These are phyloP conservation scores for Corchorus capsularis DNA, from an alignment of 345 rosid genomes.

Conservation along the genomic window DNA sequence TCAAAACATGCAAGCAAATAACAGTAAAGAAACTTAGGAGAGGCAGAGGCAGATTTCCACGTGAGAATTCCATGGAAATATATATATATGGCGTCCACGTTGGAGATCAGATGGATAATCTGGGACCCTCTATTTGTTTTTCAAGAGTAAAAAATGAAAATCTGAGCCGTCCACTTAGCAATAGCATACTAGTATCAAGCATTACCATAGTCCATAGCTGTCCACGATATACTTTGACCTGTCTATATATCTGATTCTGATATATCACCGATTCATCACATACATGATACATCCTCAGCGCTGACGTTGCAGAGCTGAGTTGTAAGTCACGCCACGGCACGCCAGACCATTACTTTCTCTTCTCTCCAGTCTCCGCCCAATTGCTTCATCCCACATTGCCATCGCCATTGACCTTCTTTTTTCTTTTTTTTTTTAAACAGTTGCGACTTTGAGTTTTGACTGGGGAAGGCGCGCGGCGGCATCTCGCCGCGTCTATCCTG, in stretches of 20 bases:
- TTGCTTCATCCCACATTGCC: not conserved
- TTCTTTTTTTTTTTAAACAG: too few species aligned
- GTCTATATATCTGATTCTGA: not conserved
- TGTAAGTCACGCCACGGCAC: not conserved
- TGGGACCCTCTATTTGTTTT: not conserved
- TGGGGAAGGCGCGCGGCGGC: not conserved
- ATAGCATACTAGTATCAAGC: not conserved
- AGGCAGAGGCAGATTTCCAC: not conserved
- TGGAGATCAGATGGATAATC: not conserved
- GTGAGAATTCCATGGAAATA: not conserved
- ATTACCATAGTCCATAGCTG: too few species aligned
- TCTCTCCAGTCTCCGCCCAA: not conserved
- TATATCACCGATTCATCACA: too few species aligned
- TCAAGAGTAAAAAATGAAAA: not conserved
- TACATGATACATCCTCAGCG: not conserved
- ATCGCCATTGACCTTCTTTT: too few species aligned
- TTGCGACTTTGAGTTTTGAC: not conserved
- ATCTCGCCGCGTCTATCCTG: not conserved
- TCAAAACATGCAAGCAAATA: not conserved
- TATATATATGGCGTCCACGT: not conserved
- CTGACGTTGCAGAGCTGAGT: not conserved
- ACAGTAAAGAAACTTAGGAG: not conserved
- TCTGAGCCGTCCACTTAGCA: not conserved
- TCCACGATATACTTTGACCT: not conserved
- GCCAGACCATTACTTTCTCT: too few species aligned